Evolutionary conservation across 352 stramenopile genomes (phyloP), one percentile per base, ranked within the genome.

Genomic region (Halophytophthora batemanensis): DNA sequence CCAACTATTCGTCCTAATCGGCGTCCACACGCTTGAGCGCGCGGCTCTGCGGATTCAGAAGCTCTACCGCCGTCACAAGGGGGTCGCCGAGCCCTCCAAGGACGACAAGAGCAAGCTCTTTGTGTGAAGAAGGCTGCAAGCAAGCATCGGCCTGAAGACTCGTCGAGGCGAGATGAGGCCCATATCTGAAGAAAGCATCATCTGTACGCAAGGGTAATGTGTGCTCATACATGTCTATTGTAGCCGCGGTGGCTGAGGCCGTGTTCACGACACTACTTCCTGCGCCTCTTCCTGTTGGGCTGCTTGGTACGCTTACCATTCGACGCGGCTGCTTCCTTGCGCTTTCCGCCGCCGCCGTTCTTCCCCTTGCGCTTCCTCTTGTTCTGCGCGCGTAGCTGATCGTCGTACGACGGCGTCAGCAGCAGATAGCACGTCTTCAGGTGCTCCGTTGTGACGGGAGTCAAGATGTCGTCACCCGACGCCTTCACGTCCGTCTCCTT

Each of bases 1-100:
- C 59, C 47, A 56, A 4, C 22, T 94, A 3, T 88, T 86, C n/a
- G 71, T 94, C 34, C 60, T 94, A 19, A 74, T 90, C 25, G 83
- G 83, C 39, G 66, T 74, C 19, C 77, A 91, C 50, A 91, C 82
- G 4, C 59, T 94, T 7, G 57, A 86, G n/a, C 73, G 80, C 18
- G 83, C 83, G 6, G 75, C 77, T 1, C 58, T 51, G 6, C 61
- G 51, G 10, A 86, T 94, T 15, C 83, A 92, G 46, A 59, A 70
- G 13, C 63, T 66, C 42, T 81, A 77, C 31, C 66, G 56, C 34
- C 44, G n/a, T 25, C 59, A 53, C 53, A 74, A 68, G 45, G 21
- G 59, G 8, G 45, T 62, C 37, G 33, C 42, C 34, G 31, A 56
- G 31, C 50, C 35, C 3, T 21, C 21, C n/a, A 59, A 58, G 29